These are phyloP conservation scores for Hortiboletus flavorubellus DNA, from an alignment of 768 basidiomycete species.

Conservation along the genomic window DNA sequence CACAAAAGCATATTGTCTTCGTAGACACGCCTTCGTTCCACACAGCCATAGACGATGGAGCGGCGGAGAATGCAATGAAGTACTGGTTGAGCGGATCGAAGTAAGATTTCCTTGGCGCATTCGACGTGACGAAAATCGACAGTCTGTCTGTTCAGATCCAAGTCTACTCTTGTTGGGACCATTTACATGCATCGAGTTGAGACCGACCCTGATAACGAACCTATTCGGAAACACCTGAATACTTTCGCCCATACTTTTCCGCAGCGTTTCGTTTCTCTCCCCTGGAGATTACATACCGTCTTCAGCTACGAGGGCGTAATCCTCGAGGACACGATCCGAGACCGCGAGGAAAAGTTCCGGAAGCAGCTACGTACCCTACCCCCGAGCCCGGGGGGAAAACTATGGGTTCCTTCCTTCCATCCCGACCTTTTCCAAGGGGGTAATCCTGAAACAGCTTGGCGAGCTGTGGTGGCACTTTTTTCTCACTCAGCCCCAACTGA, in stretches of 20 bases:
- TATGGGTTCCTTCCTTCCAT: slow-evolving; percentile 5
- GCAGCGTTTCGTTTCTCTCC: not conserved
- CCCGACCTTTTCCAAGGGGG: not conserved
- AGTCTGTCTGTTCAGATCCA: not conserved
- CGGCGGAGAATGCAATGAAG: not conserved
- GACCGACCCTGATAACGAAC: accelerated
- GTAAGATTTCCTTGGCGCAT: not conserved
- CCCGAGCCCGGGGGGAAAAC: not conserved
- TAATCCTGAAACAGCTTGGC: slow-evolving; percentile 7
- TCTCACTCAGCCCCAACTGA: not conserved
- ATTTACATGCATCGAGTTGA: slow-evolving; percentile 19
- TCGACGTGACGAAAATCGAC: not conserved
- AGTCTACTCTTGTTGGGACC: slow-evolving; percentile 4
- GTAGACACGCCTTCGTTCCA: slow-evolving; percentile 24
- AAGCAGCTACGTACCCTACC: not conserved
- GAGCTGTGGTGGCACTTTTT: slow-evolving; percentile 9
- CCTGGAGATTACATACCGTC: slow-evolving; percentile 5
- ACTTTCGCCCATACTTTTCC: slow-evolving; percentile 9
- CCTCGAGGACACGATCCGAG: accelerated
- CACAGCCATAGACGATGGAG: not conserved
- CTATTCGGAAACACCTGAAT: slow-evolving; percentile 5
- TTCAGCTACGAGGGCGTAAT: not conserved
- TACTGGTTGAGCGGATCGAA: slow-evolving; percentile 7
- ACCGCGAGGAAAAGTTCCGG: not conserved
- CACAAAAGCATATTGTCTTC: slow-evolving; percentile 13